phyloP scores from a whole-genome alignment of 1,284 basidiomycete species.

The Rhodotorula sp. region DNA sequence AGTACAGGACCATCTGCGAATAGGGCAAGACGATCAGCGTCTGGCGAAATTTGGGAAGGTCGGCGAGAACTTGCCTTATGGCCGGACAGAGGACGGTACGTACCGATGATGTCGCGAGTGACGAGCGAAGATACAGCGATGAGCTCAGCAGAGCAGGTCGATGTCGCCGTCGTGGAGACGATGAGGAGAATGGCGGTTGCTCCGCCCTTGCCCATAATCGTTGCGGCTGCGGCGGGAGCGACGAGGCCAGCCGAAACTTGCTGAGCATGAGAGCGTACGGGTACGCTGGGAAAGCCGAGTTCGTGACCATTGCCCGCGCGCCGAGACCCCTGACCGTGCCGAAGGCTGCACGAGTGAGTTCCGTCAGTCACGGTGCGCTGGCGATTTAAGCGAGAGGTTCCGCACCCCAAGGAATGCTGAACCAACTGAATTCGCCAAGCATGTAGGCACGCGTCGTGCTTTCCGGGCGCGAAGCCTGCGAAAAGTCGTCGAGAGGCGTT shows the following conservation, averaged over 20 bases:
- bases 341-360: slow-evolving; percentile 63
- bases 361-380: not conserved
- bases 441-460: slow-evolving; percentile 47
- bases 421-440: slow-evolving; percentile 55
- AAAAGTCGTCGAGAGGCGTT: too few species aligned
- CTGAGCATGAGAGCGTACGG: slow-evolving; percentile 21
- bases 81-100: slow-evolving; percentile 52
- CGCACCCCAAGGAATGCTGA: slow-evolving; percentile 52
- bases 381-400: not conserved
- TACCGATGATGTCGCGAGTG: slow-evolving; percentile 62
- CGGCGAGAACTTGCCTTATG: not conserved
- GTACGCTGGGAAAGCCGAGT: slow-evolving; percentile 21
- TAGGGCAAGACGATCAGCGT: not conserved
- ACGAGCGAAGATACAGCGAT: slow-evolving; percentile 66
- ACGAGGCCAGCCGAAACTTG: slow-evolving; percentile 81
- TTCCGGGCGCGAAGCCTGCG: slow-evolving; percentile 41
- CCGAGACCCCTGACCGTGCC: slow-evolving; percentile 20
- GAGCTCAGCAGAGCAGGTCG: slow-evolving; percentile 65
- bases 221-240: slow-evolving; percentile 64
- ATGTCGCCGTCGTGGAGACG: slow-evolving; percentile 63
- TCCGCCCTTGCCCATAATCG: slow-evolving; percentile 64
- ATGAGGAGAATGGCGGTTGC: slow-evolving; percentile 62
- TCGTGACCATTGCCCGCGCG: not conserved
- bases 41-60: not conserved
- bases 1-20: slow-evolving; percentile 60